Conservation (phyloP, 2,329 filamentous ascomycete genomes). For the Pseudocercospora musae region DNA sequence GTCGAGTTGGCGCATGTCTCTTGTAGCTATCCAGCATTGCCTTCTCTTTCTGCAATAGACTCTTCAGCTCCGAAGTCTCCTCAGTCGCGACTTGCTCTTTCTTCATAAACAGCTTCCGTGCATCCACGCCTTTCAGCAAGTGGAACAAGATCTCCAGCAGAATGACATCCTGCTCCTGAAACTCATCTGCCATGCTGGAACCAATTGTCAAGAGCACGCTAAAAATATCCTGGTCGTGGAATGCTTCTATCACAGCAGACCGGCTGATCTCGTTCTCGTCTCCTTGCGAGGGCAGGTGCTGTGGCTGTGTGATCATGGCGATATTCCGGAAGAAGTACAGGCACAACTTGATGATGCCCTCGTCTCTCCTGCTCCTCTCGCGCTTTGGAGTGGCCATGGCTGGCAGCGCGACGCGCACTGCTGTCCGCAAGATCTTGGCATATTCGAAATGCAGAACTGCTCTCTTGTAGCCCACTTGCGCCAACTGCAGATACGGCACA, state of each 20-base stretch:
- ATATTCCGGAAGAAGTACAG: constrained; percentile 89
- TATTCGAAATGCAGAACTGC: constrained; percentile 80
- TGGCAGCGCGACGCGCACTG: constrained; percentile 76
- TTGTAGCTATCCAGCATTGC: constrained; percentile 76
- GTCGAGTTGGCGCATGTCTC: constrained; percentile 75
- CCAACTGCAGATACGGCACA: constrained; percentile 80
- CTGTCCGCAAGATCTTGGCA: constrained; percentile 72
- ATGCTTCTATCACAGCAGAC: constrained; percentile 82
- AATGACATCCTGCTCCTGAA: constrained; percentile 82
- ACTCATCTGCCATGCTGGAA: constrained; percentile 92
- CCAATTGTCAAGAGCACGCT: constrained; percentile 79
- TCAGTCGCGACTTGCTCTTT: constrained; percentile 67
- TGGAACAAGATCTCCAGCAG: constrained; percentile 91
- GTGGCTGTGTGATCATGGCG: constrained; percentile 74
- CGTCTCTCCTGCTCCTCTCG: constrained; percentile 75
- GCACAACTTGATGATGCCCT: constrained; percentile 87
- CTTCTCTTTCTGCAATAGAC: constrained; percentile 75
- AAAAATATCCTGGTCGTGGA: constrained; percentile 87
- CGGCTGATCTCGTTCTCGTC: constrained; percentile 86
- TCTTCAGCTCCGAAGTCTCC: constrained; percentile 69
- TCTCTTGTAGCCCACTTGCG: constrained; percentile 86
- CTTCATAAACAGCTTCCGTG: constrained; percentile 79
- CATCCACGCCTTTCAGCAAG: constrained; percentile 82
- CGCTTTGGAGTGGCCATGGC: constrained; percentile 75
- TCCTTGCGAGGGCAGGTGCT: constrained; percentile 71